Evolutionary conservation across 805 yeast genomes (phyloP).

Genomic region (Wickerhamomyces strasburgensis): DNA sequence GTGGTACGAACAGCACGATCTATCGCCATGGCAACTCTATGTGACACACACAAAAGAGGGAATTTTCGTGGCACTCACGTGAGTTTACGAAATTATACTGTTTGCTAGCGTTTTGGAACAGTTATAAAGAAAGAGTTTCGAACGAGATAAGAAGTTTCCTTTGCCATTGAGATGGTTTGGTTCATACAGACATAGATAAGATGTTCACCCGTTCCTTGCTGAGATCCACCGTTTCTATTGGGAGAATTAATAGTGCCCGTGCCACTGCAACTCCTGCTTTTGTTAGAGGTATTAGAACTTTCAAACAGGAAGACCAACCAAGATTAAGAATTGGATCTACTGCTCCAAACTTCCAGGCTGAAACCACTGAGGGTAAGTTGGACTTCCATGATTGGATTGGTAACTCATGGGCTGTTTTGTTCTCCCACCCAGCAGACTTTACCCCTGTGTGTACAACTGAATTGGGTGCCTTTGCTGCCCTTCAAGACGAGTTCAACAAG

Average conservation of each 20-base stretch:
- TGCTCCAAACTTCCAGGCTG: conserved; percentile 87
- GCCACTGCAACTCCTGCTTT: conserved; percentile 20
- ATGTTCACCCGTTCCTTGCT: conserved; percentile 28
- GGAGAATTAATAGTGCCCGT: conserved; percentile 14
- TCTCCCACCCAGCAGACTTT: conserved; percentile 95
- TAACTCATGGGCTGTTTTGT: conserved; percentile 80
- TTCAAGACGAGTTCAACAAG: conserved; percentile 82
- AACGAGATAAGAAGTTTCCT: too few relatives aligned
- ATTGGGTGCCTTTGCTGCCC: conserved; percentile 86
- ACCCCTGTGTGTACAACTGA: conserved; percentile 97
- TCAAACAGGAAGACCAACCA: conserved; percentile 51
- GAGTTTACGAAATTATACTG: conserved; percentile 11
- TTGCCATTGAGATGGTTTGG: too few relatives aligned
- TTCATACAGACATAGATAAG: conserved; percentile 1
- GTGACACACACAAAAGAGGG: too few relatives aligned
- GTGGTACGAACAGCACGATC: too few relatives aligned
- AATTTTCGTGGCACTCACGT: too few relatives aligned
- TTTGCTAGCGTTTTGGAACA: conserved; percentile 1
- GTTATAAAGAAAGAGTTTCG: too few relatives aligned
- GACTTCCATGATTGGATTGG: conserved; percentile 86
- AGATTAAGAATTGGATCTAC: conserved; percentile 72
- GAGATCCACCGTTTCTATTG: conserved; percentile 23
- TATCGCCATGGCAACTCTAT: conserved; percentile 4
- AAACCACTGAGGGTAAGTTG: conserved; percentile 76
- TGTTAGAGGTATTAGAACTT: conserved; percentile 37